These are phyloP conservation scores for Picochlorum sp. DNA, from an alignment of 139 green algal species.

Conservation along the genomic window DNA sequence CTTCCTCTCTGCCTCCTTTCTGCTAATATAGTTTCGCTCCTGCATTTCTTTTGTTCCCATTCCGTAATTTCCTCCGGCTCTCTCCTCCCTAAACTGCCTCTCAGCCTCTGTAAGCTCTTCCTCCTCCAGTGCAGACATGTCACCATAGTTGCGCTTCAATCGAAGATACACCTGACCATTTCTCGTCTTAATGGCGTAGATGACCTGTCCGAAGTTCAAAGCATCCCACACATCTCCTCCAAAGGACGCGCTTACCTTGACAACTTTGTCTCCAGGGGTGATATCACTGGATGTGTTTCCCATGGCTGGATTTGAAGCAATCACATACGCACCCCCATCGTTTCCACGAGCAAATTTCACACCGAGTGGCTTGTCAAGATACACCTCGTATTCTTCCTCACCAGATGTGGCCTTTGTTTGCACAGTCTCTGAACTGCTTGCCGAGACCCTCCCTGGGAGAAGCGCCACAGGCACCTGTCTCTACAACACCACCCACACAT, in stretches of 20 bases:
- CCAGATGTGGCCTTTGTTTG: slow-evolving; percentile 3
- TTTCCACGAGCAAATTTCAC: slow-evolving; percentile 81
- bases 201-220: slow-evolving; percentile 90
- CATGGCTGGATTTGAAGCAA: slow-evolving; percentile 39
- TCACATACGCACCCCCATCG: slow-evolving; percentile 83
- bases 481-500: too few relatives aligned
- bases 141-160: slow-evolving; percentile 75
- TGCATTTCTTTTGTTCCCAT: slow-evolving; percentile 83
- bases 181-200: slow-evolving; percentile 96
- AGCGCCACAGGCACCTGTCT: too few relatives aligned
- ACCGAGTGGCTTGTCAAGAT: slow-evolving; percentile 85
- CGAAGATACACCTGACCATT: slow-evolving; percentile 88
- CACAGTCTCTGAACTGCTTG: background rate
- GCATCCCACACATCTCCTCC: slow-evolving; percentile 92
- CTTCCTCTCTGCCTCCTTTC: slow-evolving; percentile 77
- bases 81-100: slow-evolving; percentile 65
- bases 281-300: slow-evolving; percentile 59
- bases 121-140: slow-evolving; percentile 66
- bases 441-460: too few relatives aligned
- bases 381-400: slow-evolving; percentile 29
- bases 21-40: slow-evolving; percentile 76
- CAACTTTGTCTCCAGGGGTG: slow-evolving; percentile 75
- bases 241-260: slow-evolving; percentile 85
- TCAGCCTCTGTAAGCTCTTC: slow-evolving; percentile 50
- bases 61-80: slow-evolving; percentile 89